Conservation (phyloP, 345 rosid species). For the Mercurialis annua region DNA sequence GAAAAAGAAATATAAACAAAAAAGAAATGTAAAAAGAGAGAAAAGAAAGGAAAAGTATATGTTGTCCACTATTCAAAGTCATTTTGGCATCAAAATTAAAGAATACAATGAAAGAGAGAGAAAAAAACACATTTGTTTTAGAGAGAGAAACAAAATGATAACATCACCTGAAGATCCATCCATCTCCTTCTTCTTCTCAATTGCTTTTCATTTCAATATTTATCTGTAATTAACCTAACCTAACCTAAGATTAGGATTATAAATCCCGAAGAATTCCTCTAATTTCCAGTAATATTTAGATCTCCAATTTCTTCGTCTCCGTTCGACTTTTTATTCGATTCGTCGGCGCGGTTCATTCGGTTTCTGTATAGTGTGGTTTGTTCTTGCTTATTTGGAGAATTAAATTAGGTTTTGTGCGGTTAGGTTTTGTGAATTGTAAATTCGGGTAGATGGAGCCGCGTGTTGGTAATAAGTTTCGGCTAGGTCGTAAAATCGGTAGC, state of each 20-base stretch:
- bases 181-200: neutral
- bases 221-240: slow-evolving; percentile 20
- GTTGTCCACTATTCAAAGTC: too few relatives aligned
- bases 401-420: slow-evolving; percentile 13
- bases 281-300: slow-evolving; percentile 15
- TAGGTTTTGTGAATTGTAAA: neutral
- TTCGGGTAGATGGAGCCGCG: slow-evolving; percentile 64
- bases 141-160: neutral
- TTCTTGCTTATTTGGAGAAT: neutral
- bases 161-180: neutral
- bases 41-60: neutral
- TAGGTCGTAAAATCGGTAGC: slow-evolving; percentile 95
- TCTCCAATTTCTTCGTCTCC: slow-evolving; percentile 12
- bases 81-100: too few relatives aligned
- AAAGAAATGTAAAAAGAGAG: too few relatives aligned
- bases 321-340: slow-evolving; percentile 12
- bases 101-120: neutral
- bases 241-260: slow-evolving; percentile 9
- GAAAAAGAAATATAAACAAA: too few relatives aligned
- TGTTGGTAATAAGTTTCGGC: slow-evolving; percentile 86
- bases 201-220: neutral
- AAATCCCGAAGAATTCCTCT: neutral
- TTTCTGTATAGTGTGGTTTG: slow-evolving; percentile 10
- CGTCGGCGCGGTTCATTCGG: slow-evolving; percentile 33
- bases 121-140: too few relatives aligned